phyloP scores from a whole-genome alignment of 176 grass and related monocot genomes.

The Oryza officinalis region DNA sequence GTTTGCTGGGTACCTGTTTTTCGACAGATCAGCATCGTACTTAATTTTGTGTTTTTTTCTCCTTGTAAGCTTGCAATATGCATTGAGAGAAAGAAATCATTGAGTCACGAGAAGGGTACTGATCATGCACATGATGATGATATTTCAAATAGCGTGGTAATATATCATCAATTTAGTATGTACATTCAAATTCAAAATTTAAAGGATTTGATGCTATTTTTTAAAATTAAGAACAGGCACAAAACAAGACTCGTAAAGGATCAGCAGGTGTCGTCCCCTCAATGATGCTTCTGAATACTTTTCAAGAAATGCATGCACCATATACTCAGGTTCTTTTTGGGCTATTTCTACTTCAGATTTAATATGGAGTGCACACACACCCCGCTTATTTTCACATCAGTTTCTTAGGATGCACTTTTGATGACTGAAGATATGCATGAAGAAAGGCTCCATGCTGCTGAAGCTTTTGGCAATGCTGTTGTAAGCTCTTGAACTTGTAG shows the following conservation, averaged over 20 bases:
- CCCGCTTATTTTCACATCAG: constrained; percentile 43
- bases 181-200: constrained; percentile 32
- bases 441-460: constrained; percentile 90
- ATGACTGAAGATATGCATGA: constrained; percentile 99
- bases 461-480: constrained; percentile 75
- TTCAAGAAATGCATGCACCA: constrained; percentile 92
- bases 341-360: constrained; percentile 36
- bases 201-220: constrained; percentile 33
- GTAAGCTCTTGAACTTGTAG: constrained; percentile 54
- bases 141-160: constrained; percentile 63
- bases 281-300: constrained; percentile 84
- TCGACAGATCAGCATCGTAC: constrained; percentile 25
- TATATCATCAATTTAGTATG: constrained; percentile 25
- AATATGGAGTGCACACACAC: constrained; percentile 26
- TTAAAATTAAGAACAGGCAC: constrained; percentile 48
- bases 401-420: constrained; percentile 85
- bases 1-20: constrained; percentile 13
- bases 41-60: constrained; percentile 28
- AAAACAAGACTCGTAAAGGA: constrained; percentile 56
- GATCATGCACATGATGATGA: constrained; percentile 47
- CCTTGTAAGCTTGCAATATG: constrained; percentile 82
- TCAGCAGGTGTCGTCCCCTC: constrained; percentile 75
- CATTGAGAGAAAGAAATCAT: constrained; percentile 80
- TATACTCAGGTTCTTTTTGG: constrained; percentile 86
- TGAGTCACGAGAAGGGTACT: constrained; percentile 45